phyloP scores from a whole-genome alignment of 768 basidiomycete genomes.

The Tremella mesenterica region DNA sequence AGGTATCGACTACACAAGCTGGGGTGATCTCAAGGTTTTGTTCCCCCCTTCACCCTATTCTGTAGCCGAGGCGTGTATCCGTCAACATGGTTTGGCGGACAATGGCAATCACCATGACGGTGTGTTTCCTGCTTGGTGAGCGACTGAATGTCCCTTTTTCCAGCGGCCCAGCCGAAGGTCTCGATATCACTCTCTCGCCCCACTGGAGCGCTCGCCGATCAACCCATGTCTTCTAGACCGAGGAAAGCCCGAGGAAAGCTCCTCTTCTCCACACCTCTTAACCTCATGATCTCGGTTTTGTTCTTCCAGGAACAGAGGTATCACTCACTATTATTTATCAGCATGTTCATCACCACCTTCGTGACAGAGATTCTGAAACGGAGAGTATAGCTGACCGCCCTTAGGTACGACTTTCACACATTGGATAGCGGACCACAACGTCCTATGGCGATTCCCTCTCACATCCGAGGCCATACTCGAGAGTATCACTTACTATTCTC shows the following conservation, averaged over 20 bases:
- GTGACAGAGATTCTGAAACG: background rate
- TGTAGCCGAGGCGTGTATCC: no score
- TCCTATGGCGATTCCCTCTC: conserved; percentile 41
- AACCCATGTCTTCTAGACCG: background rate
- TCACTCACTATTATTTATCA: background rate
- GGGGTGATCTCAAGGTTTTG: no score
- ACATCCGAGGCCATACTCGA: conserved; percentile 35
- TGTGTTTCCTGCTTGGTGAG: conserved; percentile 41
- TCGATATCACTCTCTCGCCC: background rate
- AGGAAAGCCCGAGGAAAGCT: background rate
- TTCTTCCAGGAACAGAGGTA: background rate
- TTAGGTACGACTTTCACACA: conserved; percentile 42
- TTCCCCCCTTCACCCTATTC: no score
- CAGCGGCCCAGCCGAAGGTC: background rate
- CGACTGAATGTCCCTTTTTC: background rate
- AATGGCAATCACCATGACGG: conserved; percentile 31
- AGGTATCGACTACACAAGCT: no score
- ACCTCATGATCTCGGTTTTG: background rate
- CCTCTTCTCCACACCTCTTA: background rate
- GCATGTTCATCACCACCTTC: background rate
- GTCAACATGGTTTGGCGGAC: conserved; percentile 39
- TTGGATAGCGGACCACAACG: conserved; percentile 45
- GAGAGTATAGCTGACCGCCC: background rate
- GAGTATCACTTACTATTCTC: conserved; percentile 42
- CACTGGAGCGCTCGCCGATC: background rate